phyloP scores from a whole-genome alignment of 1,139 yeast species.

The Nakaseomyces delphensis region DNA sequence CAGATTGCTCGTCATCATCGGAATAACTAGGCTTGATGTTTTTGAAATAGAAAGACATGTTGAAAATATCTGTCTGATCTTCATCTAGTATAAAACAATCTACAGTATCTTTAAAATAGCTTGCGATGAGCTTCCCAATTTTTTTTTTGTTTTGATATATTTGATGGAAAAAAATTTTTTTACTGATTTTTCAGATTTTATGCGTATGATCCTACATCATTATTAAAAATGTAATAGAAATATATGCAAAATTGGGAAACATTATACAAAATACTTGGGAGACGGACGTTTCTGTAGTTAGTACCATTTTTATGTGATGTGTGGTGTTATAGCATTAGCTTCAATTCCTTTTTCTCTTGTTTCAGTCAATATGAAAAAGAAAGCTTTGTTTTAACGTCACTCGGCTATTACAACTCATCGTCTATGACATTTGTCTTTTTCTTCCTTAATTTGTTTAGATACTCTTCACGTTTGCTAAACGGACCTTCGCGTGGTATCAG shows the following conservation, averaged over 20 bases:
- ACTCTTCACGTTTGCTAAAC: slow-evolving; percentile 22
- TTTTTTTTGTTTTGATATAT: neutral
- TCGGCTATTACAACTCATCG: slow-evolving; percentile 11
- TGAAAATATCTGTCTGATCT: no score
- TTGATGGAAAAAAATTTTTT: neutral
- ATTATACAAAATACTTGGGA: no score
- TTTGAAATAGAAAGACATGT: slow-evolving; percentile 30
- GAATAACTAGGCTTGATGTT: slow-evolving; percentile 25
- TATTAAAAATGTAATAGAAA: neutral
- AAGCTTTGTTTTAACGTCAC: neutral
- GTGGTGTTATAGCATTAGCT: neutral
- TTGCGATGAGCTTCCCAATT: neutral
- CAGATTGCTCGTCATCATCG: slow-evolving; percentile 14
- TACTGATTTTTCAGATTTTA: no score
- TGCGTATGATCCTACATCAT: no score
- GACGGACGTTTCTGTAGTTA: no score
- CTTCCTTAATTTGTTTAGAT: slow-evolving; percentile 15
- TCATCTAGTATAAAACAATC: no score
- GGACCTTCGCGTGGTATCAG: slow-evolving; percentile 27
- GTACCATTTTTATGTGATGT: no score
- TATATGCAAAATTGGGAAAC: no score
- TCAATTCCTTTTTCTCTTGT: neutral
- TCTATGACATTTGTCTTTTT: slow-evolving; percentile 7
- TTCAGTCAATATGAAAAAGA: neutral
- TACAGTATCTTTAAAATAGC: neutral